Evolutionary conservation across 2,329 filamentous ascomycete species (phyloP), one percentile per base, ranked within the genome.

Genomic region (Elsinoe perseae): DNA sequence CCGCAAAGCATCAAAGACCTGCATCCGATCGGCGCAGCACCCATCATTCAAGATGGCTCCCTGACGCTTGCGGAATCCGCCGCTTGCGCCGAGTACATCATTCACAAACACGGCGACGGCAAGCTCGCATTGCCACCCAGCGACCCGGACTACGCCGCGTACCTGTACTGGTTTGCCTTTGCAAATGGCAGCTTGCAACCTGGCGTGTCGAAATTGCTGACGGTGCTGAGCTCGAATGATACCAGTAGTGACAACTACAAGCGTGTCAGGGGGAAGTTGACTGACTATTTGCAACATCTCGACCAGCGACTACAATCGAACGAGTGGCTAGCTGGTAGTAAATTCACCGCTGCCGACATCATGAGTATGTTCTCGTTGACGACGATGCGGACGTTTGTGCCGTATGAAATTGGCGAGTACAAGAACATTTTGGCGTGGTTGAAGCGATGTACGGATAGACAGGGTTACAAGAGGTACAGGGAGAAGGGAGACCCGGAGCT

Each of bases 81-180:
- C 56, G 83, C 83, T 1, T 79, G 78, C 59, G 70, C 78, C 44
- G 81, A 87, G 56, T 86, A 86, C 70, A 79, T 87, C 63, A 71
- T 77, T 58, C 68, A 75, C 62, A 77, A 75, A 43, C 72, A 84
- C 61, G 80, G 72, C 27, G 62, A 66, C 4, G 80, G 80, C 4
- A 69, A 67, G 10, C 69, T 86, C 0, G 69, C 75, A 8, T 61
- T 82, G 0, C 50, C 62, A 0, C 76, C 78, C 0, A 61, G 65
- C 0, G 68, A 80, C 52, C 66, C 73, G 14, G 72, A 74, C 43
- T 86, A 83, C 60, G 70, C 80, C 1, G 75, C 82, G 52, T 86
- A 82, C 60, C 64, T 87, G 1, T 85, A 81, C 71, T 87, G 81
- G 81, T 79, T 81, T 63, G 80, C 85, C 65, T 84, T 76, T 65